Evolutionary conservation across 768 basidiomycete genomes (phyloP), one percentile per base, ranked within the genome.

Genomic region (Suillus decipiens): DNA sequence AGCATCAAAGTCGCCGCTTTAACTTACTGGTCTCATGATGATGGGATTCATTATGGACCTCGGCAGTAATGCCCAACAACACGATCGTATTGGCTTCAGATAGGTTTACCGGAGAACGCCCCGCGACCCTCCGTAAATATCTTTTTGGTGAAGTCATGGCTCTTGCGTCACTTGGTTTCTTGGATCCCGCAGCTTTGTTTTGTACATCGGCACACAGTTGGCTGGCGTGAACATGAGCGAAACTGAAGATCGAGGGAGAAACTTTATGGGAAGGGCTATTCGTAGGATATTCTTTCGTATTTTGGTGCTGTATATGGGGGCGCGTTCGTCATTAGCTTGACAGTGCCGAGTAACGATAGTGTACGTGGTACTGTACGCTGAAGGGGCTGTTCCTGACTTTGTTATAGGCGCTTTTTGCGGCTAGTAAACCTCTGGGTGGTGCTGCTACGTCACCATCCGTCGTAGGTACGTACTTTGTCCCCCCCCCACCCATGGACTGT

Each of bases 1-100:
- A 71, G 70, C 36, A 73, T 81, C 71, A 80, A 81, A 75, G 80
- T 85, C 61, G 68, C 81, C 59, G 75, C 86, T 43, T 69, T 81
- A 61, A 66, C 77, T 28, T 28, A 28, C 28, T 37, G 76, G 75
- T 56, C 64, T 78, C 33, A 77, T 78, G 45, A 74, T 86, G 66
- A 74, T 82, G 64, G 81, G 80, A 59, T 76, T 85, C 66, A 72
- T 86, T 60, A 76, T 86, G 62, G 81, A 83, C 66, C 73, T 83
- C 14, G 86, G 86, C 43, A 80, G 80, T 41, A 80, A 81, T 31
- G 79, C 84, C 22, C 74, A 74, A 51, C 76, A 79, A 51, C 76
- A 79, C 66, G 77, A 78, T 51, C 75, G 76, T 42, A 72, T 81
- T 64, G 80, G 83, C 19, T 80, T 81, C 67, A 76, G 79, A 19